phyloP scores from a whole-genome alignment of 805 yeast genomes.

The Monosporozyma aquatica region DNA sequence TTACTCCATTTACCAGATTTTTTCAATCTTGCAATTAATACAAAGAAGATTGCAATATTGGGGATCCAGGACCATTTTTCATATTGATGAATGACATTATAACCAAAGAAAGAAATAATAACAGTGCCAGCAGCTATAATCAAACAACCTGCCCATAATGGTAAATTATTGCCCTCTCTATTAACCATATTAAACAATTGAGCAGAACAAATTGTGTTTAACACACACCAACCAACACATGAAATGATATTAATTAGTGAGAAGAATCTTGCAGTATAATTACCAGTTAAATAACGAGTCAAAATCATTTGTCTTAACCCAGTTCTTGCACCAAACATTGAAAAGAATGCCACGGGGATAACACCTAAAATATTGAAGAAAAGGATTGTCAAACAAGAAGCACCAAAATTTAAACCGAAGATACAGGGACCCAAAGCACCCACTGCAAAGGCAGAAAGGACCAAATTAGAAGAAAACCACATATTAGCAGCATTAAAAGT shows the following conservation, averaged over 20 bases:
- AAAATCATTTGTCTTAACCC: conserved; percentile 85
- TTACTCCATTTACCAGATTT: conserved; percentile 44
- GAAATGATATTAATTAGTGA: conserved; percentile 71
- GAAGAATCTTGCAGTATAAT: conserved; percentile 62
- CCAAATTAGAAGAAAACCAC: conserved; percentile 89
- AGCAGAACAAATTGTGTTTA: conserved; percentile 58
- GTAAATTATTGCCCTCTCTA: conserved; percentile 2
- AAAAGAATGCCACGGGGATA: conserved; percentile 69
- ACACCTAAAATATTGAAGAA: conserved; percentile 70
- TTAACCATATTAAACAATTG: conserved; percentile 7
- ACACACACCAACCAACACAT: conserved; percentile 92
- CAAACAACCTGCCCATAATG: conserved; percentile 6
- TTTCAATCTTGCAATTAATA: conserved; percentile 67
- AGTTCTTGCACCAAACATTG: conserved; percentile 72
- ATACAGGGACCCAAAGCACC: conserved; percentile 63
- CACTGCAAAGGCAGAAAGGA: conserved; percentile 68
- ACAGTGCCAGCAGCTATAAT: conserved; percentile 3
- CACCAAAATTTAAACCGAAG: conserved; percentile 65
- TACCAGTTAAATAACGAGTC: conserved; percentile 71
- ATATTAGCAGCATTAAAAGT: conserved; percentile 64
- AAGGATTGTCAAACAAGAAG: conserved; percentile 53
- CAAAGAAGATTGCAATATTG: conserved; percentile 58
- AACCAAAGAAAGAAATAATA: conserved; percentile 4
- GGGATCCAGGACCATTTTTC: conserved; percentile 80
- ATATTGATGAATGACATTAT: conserved; percentile 5